Conservation (phyloP, 1,284 basidiomycete species). For the Apiotrichum laibachii region DNA sequence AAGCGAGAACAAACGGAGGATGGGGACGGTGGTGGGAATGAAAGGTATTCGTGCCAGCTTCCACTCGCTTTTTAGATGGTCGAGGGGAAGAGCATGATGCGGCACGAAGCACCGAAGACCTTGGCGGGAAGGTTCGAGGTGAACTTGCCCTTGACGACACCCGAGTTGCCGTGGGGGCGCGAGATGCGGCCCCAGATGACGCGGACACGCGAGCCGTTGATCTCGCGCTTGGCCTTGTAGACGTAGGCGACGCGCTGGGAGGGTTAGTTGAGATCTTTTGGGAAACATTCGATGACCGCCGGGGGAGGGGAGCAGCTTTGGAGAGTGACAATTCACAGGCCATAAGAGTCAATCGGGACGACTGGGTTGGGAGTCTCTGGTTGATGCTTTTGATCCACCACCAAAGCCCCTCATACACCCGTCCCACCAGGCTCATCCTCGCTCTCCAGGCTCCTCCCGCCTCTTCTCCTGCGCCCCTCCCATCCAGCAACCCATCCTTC, state of each 20-base stretch:
- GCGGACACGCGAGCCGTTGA: conserved; percentile 87
- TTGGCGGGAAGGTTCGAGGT: conserved; percentile 91
- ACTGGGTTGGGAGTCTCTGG: too few species aligned
- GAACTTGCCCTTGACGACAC: conserved; percentile 98
- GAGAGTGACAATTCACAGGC: background rate
- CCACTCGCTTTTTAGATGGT: conserved; percentile 45
- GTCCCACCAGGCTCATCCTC: background rate
- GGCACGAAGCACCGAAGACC: conserved; percentile 90
- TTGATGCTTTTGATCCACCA: too few species aligned
- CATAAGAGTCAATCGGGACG: too few species aligned
- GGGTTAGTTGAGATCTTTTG: conserved; percentile 11
- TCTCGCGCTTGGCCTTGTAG: conserved; percentile 91
- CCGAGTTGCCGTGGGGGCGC: conserved; percentile 88
- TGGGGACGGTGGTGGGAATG: conserved; percentile 2
- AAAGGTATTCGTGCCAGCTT: background rate
- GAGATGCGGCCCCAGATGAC: conserved; percentile 97
- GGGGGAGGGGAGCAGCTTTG: background rate
- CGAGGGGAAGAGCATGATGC: conserved; percentile 62
- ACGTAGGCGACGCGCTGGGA: conserved; percentile 90
- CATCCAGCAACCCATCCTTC: conserved; percentile 4
- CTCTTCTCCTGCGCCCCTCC: conserved; percentile 1
- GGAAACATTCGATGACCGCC: background rate
- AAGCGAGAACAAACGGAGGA: conserved; percentile 3
- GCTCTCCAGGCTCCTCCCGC: background rate
- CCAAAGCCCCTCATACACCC: too few species aligned